Conservation (phyloP, 2,329 filamentous ascomycete genomes). For the Cryphonectria naterciae region DNA sequence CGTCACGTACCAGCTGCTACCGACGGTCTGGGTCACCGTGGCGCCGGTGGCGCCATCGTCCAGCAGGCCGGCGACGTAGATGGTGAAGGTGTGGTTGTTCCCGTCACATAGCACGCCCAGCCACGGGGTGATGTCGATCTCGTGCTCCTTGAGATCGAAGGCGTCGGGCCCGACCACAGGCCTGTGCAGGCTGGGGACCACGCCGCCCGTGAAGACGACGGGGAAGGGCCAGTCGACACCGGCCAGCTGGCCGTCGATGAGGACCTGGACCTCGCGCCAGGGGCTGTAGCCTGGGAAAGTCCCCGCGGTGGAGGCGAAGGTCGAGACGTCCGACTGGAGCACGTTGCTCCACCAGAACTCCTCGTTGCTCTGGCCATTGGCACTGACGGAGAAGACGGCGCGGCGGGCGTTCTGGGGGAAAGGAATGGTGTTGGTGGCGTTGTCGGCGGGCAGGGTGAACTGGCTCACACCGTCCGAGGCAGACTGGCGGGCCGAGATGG, state of each 20-base stretch:
- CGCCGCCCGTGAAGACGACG: conserved; percentile 79
- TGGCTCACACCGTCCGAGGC: conserved; percentile 60
- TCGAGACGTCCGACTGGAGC: conserved; percentile 60
- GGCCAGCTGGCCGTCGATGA: conserved; percentile 72
- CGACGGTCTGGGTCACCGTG: conserved; percentile 57
- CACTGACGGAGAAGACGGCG: conserved; percentile 76
- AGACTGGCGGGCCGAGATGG: conserved; percentile 62
- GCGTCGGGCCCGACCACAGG: conserved; percentile 79
- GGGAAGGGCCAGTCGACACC: conserved; percentile 83
- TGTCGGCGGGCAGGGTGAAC: conserved; percentile 68
- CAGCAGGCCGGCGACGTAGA: conserved; percentile 68
- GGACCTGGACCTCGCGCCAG: conserved; percentile 77
- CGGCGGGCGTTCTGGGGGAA: conserved; percentile 70
- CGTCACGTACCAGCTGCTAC: conserved; percentile 74
- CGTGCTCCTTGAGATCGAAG: conserved; percentile 77
- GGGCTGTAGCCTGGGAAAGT: conserved; percentile 69
- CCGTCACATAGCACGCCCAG: conserved; percentile 71
- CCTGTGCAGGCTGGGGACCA: conserved; percentile 76
- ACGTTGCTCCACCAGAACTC: conserved; percentile 90
- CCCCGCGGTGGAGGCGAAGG: conserved; percentile 62
- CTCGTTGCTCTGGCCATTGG: conserved; percentile 75
- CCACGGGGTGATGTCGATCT: conserved; percentile 82
- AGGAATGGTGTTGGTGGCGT: conserved; percentile 61
- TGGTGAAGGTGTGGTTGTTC: conserved; percentile 65
- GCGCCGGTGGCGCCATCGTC: conserved; percentile 55